A percentile compares a stretch with the other conserved stretches of the same genome.
phyloP scores from a whole-genome alignment of 768 basidiomycete genomes.

The Lactarius quietus region DNA sequence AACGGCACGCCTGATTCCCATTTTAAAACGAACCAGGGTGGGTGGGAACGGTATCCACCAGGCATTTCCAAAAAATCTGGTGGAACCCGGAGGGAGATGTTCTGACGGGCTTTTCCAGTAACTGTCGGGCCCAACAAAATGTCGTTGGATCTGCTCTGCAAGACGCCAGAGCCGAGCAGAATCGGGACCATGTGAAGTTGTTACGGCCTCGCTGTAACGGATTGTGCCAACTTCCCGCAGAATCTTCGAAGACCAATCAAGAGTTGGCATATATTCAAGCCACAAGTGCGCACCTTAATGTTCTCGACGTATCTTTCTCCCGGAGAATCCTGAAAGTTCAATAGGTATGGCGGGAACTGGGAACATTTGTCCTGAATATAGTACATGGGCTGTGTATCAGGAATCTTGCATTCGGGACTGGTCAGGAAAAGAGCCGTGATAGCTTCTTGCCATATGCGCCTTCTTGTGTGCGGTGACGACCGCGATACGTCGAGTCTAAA shows the following conservation, averaged over 20 bases:
- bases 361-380: conserved; percentile 56
- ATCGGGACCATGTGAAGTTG: conserved; percentile 46
- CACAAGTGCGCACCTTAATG: conserved; percentile 51
- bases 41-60: conserved; percentile 83
- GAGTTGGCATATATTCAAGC: not conserved
- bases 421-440: conserved; percentile 65
- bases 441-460: conserved; percentile 80
- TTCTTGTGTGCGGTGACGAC: conserved; percentile 55
- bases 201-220: conserved; percentile 52
- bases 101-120: conserved; percentile 52
- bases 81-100: conserved; percentile 35
- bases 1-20: not conserved
- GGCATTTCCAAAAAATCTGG: conserved; percentile 65
- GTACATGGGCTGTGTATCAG: conserved; percentile 49
- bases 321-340: conserved; percentile 58
- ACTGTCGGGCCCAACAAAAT: conserved; percentile 67
- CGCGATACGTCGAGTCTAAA: conserved; percentile 55
- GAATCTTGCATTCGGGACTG: conserved; percentile 54
- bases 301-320: conserved; percentile 76
- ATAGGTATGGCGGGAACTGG: conserved; percentile 65
- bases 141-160: conserved; percentile 49
- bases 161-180: conserved; percentile 44
- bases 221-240: conserved; percentile 63
- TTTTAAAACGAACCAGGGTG: conserved; percentile 45
- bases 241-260: conserved; percentile 44